Evolutionary conservation across 345 rosid species (phyloP), one percentile per base, ranked within the genome.

Genomic region (Syzygium jambos): DNA sequence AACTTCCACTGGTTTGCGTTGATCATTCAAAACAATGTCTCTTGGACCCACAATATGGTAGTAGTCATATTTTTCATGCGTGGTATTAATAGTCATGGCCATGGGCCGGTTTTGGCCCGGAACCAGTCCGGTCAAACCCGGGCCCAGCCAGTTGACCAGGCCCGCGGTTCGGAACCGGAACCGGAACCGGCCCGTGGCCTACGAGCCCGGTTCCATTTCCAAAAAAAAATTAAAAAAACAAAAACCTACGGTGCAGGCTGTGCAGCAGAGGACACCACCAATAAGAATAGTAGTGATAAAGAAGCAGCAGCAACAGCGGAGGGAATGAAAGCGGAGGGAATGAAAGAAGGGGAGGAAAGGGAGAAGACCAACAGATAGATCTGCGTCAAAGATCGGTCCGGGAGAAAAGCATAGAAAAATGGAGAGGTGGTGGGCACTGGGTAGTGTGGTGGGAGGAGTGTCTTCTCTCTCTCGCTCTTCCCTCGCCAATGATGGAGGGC

Each of bases 211-310:
- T 34, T 34, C 38, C 38, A 3, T 2, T 34, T 34, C 38, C 38
- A 34, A 34, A 34, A 34, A 34, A 34, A 34, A 34, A 34, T 34
- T 34, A 34, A 34, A 34, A 34, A 34, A 34, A 34, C 2, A 34
- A 34, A 34, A 34, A 34, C 2, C 38, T 3, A 2, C 3, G n/a
- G n/a, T n/a, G n/a, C n/a, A n/a, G n/a, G 38, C 38, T 2, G 38
- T 34, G 25, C 59, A 25, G 8, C 59, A 21, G 21, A 7, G 56
- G 8, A 16, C 78, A 16, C 43, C 38, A 19, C 78, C 78, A 9
- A 0, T 15, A 0, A 0, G 27, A n/a, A 15, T 13, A 61, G 25
- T 57, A 12, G 6, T 30, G 27, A n/a, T 30, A 61, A 59, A 56
- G 13, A 23, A 53, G 88, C 25, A 78, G 22, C 2, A 54, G 88